phyloP scores from a whole-genome alignment of 768 basidiomycete species.

The Lentinula edodes region DNA sequence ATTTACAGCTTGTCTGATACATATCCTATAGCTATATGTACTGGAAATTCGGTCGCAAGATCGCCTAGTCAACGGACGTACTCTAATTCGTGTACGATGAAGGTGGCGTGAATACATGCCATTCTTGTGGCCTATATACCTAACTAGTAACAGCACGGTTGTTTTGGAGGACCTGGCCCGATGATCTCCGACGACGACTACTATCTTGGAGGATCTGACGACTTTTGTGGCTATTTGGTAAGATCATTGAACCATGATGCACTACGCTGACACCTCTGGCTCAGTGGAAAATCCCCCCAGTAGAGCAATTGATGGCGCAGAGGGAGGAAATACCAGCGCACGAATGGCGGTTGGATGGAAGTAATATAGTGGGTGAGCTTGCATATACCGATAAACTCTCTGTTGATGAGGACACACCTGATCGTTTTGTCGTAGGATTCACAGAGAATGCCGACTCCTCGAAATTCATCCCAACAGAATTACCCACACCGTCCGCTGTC shows the following conservation, averaged over 20 bases:
- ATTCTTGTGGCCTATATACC: background rate
- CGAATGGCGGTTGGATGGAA: slow-evolving; percentile 38
- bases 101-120: slow-evolving; percentile 34
- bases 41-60: slow-evolving; percentile 53
- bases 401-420: no score
- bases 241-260: background rate
- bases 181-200: slow-evolving; percentile 52
- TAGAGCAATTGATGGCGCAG: slow-evolving; percentile 33
- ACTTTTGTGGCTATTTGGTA: slow-evolving; percentile 65
- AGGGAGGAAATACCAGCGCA: slow-evolving; percentile 39
- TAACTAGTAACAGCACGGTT: slow-evolving; percentile 51
- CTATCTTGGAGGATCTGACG: slow-evolving; percentile 77
- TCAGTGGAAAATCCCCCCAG: slow-evolving; percentile 61
- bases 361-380: slow-evolving; percentile 32
- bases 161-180: slow-evolving; percentile 59
- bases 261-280: no score
- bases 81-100: slow-evolving; percentile 73
- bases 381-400: no score
- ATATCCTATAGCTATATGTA: slow-evolving; percentile 65
- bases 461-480: slow-evolving; percentile 55
- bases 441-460: slow-evolving; percentile 29
- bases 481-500: slow-evolving; percentile 57
- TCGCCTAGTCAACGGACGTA: slow-evolving; percentile 50
- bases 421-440: slow-evolving; percentile 32
- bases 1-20: slow-evolving; percentile 66